Conservation (phyloP, 306 rosid genomes). For the Sicyos baderoa region DNA sequence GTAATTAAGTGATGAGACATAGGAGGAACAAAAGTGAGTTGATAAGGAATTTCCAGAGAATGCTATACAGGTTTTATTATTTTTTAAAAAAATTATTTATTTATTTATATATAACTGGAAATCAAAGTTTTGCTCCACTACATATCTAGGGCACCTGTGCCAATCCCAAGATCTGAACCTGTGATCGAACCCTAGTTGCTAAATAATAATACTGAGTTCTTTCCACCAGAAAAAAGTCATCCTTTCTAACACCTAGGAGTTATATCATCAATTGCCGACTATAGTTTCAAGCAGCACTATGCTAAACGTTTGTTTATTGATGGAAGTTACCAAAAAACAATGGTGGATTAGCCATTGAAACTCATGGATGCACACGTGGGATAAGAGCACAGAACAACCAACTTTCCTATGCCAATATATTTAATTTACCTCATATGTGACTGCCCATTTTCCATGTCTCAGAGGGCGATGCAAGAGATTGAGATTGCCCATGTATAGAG, state of each 20-base stretch:
- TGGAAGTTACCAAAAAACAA: background rate
- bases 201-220: background rate
- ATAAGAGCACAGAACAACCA: constrained; percentile 2
- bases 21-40: background rate
- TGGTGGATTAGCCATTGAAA: background rate
- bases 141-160: no score
- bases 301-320: background rate
- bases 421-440: constrained; percentile 72
- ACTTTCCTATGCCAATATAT: constrained; percentile 7
- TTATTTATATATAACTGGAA: no score
- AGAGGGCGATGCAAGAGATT: constrained; percentile 97
- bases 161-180: no score
- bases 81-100: no score
- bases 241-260: background rate
- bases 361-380: background rate
- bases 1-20: background rate
- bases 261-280: background rate
- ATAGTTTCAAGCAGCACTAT: background rate
- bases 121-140: no score
- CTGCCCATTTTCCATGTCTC: constrained; percentile 92
- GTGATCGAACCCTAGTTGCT: background rate
- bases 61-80: background rate
- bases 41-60: background rate
- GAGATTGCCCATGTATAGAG: constrained; percentile 96
- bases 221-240: background rate